Base-by-base conservation (phyloP, 2,329 filamentous ascomycete species). In the Biscogniauxia mediterranea region DNA sequence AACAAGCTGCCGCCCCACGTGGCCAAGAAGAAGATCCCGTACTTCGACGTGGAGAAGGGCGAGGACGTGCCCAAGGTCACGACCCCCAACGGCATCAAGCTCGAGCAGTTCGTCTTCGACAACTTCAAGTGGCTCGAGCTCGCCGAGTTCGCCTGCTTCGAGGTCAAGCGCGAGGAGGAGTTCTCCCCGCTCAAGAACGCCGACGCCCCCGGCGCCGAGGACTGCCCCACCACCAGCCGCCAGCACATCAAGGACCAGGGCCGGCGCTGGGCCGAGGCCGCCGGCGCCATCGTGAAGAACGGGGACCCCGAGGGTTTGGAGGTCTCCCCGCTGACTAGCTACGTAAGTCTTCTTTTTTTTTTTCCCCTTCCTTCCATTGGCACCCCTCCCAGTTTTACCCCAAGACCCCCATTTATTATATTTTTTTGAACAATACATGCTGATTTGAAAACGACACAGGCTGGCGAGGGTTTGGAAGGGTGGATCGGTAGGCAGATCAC, bases 101-200 rank as follows among this genome's bases (percentile, higher is more conserved):
- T 99, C 49, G 95, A 99, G 84, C 95, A 98, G 79, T 99, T 98
- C 71, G 93, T 99, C 63, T 99, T 99, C 74, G 95, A 99, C 75
- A 95, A 96, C 73, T 99, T 99, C 84, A 93, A 94, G 63, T 85
- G 94, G 82, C 82, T 96, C 57, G 81, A 89, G 19, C 86, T 99
- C 66, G 84, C 89, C 68, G 93, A 96, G 79, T 99, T 99, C 73
- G 95, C 93, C 23, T 96, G 89, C 78, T 89, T 98, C 80, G 95
- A 99, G 79, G 95, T 99, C 57, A 92, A 89, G 77, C 92, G 95
- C 64, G 93, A 97, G 81, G 95, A 99, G 69, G 95, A 99, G 79
- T 99, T 99, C 81, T 97, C 93, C 26, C 95, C 95, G 4, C 81
- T 99, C 68, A 99, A 99, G 88, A 99, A 99, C 74, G 78, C 76